Base-by-base conservation (phyloP, 805 yeast species). In the Pichia phayaonensis region DNA sequence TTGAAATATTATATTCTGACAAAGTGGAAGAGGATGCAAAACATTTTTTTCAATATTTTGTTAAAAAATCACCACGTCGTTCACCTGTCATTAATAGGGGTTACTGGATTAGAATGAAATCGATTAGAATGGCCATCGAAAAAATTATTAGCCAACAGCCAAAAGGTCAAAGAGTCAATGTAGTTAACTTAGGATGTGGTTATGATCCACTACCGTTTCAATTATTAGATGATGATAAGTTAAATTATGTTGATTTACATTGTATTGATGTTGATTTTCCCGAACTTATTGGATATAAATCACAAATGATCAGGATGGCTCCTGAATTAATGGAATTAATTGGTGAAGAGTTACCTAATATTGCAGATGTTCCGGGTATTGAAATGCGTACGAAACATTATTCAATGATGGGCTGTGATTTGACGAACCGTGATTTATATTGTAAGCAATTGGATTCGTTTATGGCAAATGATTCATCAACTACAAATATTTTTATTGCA, bases 11-110 rank as follows among this genome's bases (percentile, higher is more conserved):
- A 12, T 86, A 83, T 56, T 60, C 69, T 15, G 50, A 62, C 0
- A 58, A 60, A 45, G 61, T 68, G 39, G 57, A 41, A 39, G 21
- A 34, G 12, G 26, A 27, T 21, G 13, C 44, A n/a, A 48, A 42
- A 15, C 52, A 48, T 11, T 86, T 83, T 71, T 85, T 87, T 61
- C 74, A 79, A 50, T 72, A 74, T 56, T 86, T 86, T 66, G 95
- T 87, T 2, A 74, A 75, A 31, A 81, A 79, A 53, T 74, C 79
- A 1, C 80, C 79, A 46, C 71, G 90, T 62, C 68, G 95, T 44
- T 81, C 92, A 0, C 95, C 95, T 0, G 82, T 86, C 4, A 85
- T 86, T 39, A 87, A 87, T 59, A 68, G 95, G 56, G 95, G 95
- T 0, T 86, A 86, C 64, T 86, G 94, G 90, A 70, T 84, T 12